Evolutionary conservation across 2,329 filamentous ascomycete genomes (phyloP), one percentile per base, ranked within the genome.

Genomic region (Arthrobotrys musiformis): DNA sequence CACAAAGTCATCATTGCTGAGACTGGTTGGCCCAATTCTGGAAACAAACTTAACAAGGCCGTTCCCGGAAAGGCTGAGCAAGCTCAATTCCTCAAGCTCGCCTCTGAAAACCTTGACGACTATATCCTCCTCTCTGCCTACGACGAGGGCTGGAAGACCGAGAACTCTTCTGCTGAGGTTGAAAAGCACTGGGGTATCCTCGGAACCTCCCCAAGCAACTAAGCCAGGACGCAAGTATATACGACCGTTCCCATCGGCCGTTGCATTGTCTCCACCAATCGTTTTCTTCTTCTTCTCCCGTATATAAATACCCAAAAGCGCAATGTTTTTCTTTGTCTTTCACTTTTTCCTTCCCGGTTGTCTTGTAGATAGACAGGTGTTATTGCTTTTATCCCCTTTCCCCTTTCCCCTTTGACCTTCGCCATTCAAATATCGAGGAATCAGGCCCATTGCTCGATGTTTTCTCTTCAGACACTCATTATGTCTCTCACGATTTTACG

Each of bases 11-110:
- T 94, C 44, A 89, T 96, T 79, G 93, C 92, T 0, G 93, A 97
- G 85, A 90, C 90, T 2, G 93, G 93, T 61, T 97, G 93, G 93
- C 93, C 93, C 44, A 90, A 88, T 82, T 83, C 88, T 79, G 93
- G 93, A n/a, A 80, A 85, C 15, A 78, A 86, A 61, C 93, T 95
- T 82, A 88, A 89, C 1, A 82, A 82, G n/a, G 92, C 92, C n/a
- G 85, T 94, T 2, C 91, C 93, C 0, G 89, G 89, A 8, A 81
- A 85, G 22, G 84, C 86, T 13, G 89, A 93, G 79, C 93, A 97
- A 83, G 82, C 85, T 9, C 82, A 83, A 24, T 93, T 93, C 15
- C 83, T 96, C 42, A 82, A 84, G 6, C 90, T 90, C 26, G 88
- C 93, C 82, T 81, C 84, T 8, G 22, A 35, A n/a, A 77, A 70